Conservation (phyloP, 148 eudicot species). For the Nepenthes mirabilis region DNA sequence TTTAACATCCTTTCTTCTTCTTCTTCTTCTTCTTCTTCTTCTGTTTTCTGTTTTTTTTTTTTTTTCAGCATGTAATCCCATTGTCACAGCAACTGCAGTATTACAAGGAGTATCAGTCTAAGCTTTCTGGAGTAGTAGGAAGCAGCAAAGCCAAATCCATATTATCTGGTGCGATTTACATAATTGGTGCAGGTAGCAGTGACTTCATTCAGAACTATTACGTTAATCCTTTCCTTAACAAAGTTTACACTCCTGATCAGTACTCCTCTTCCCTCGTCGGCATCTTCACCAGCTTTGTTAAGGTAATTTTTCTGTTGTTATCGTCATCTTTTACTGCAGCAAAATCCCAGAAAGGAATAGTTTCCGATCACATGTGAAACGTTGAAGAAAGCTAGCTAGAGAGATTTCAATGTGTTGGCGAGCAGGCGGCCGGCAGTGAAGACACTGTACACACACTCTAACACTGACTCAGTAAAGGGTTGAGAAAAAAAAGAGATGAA, state of each 20-base stretch:
- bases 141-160: constrained; percentile 51
- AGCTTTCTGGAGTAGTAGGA: constrained; percentile 54
- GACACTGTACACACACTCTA: too few species aligned
- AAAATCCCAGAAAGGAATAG: background rate
- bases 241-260: constrained; percentile 54
- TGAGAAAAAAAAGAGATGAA: too few species aligned
- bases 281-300: constrained; percentile 42
- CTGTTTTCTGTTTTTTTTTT: background rate
- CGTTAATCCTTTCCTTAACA: constrained; percentile 60
- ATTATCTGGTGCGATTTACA: constrained; percentile 43
- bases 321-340: background rate
- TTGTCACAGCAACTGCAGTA: constrained; percentile 61
- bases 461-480: too few species aligned
- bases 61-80: constrained; percentile 73
- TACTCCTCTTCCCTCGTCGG: constrained; percentile 54
- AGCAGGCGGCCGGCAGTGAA: too few species aligned
- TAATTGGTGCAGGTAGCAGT: constrained; percentile 66
- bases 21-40: background rate
- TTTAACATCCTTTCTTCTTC: too few species aligned
- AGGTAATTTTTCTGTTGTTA: constrained; percentile 22
- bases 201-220: constrained; percentile 87
- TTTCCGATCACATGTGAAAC: too few species aligned
- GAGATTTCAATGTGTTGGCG: too few species aligned
- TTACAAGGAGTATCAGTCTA: constrained; percentile 78
- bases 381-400: too few species aligned